phyloP scores from a whole-genome alignment of 2,329 filamentous ascomycete genomes.

The Aspergillus fructus region DNA sequence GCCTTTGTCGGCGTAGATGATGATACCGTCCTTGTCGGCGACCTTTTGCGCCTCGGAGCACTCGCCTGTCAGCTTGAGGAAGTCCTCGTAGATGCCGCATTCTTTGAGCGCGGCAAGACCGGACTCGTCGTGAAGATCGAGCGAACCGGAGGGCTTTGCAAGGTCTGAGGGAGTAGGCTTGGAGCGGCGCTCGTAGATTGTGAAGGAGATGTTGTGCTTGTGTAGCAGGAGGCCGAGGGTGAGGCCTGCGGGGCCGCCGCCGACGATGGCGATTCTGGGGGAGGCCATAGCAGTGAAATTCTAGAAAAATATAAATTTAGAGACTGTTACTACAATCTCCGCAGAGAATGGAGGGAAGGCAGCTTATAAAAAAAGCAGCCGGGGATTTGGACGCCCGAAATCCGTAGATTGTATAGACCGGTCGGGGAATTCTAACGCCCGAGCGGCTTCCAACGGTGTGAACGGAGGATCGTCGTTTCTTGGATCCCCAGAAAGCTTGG shows the following conservation, averaged over 20 bases:
- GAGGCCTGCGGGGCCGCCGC: constrained; percentile 34
- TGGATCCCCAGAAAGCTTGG: neutral
- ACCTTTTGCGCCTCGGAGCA: constrained; percentile 2
- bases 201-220: constrained; percentile 20
- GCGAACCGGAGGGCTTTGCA: constrained; percentile 24
- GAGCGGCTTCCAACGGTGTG: neutral
- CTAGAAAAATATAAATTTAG: too few relatives aligned
- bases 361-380: neutral
- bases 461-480: neutral
- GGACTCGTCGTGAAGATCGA: constrained; percentile 29
- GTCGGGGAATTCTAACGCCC: neutral
- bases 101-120: constrained; percentile 25
- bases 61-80: constrained; percentile 14
- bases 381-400: neutral
- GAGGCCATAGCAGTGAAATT: neutral
- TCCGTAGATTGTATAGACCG: neutral
- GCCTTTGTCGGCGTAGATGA: constrained; percentile 1
- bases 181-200: constrained; percentile 31
- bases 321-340: too few relatives aligned
- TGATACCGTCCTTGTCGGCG: constrained; percentile 1
- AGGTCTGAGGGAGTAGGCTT: constrained; percentile 14
- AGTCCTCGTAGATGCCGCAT: constrained; percentile 24
- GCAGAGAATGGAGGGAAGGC: neutral
- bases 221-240: constrained; percentile 25
- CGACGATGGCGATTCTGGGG: constrained; percentile 5